These are phyloP conservation scores for Thermomucor indicae-seudaticae DNA, from an alignment of 371 early-diverging fungal species.

Conservation along the genomic window DNA sequence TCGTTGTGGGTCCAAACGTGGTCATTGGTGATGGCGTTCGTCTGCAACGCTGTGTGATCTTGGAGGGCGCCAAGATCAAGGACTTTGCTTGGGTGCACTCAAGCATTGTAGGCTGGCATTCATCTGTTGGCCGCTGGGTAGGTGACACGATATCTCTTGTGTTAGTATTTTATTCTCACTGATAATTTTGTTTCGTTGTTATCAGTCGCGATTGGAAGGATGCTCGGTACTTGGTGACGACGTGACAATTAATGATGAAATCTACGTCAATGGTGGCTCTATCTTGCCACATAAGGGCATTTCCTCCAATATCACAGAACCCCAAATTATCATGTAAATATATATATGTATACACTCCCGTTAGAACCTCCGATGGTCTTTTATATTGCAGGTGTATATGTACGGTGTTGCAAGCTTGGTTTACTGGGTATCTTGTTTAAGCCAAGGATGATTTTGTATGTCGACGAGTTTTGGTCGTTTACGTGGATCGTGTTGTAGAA, in stretches of 20 bases:
- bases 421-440: constrained; percentile 15
- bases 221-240: constrained; percentile 94
- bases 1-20: constrained; percentile 90
- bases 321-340: constrained; percentile 90
- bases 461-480: constrained; percentile 69
- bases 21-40: constrained; percentile 95
- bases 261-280: constrained; percentile 92
- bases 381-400: too few species aligned
- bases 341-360: too few species aligned
- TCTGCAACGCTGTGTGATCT: constrained; percentile 83
- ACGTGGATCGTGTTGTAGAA: constrained; percentile 73
- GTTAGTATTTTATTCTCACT: not conserved
- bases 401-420: too few species aligned
- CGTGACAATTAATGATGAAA: constrained; percentile 87
- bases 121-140: constrained; percentile 86
- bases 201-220: constrained; percentile 85
- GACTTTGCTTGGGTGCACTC: constrained; percentile 89
- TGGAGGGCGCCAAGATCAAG: constrained; percentile 86
- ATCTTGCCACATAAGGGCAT: constrained; percentile 94
- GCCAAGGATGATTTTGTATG: constrained; percentile 85
- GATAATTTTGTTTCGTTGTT: too few species aligned
- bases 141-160: not conserved
- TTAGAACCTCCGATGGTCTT: too few species aligned
- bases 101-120: constrained; percentile 97
- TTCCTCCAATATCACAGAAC: constrained; percentile 83